A percentile compares a stretch with the other conserved stretches of the same genome.
phyloP scores from a whole-genome alignment of 2,329 filamentous ascomycete genomes.

The Furcasterigmium furcatum region DNA sequence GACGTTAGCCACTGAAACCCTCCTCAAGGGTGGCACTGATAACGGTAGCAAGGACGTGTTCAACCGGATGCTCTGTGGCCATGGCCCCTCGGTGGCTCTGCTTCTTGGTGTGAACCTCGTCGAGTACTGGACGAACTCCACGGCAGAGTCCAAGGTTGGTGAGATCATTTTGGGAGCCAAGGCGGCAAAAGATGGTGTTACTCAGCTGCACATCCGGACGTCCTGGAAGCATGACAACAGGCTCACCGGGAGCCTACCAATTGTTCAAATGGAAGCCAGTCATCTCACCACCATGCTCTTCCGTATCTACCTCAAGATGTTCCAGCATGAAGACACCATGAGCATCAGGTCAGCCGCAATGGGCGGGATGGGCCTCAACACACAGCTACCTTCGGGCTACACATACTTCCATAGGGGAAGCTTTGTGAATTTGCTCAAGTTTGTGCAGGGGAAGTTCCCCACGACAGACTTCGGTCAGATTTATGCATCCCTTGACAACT shows the following conservation, averaged over 20 bases:
- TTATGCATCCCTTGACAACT: conserved; percentile 22
- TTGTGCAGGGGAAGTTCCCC: conserved; percentile 25
- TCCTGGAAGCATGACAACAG: conserved; percentile 31
- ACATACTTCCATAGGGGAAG: conserved; percentile 32
- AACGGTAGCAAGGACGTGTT: conserved; percentile 25
- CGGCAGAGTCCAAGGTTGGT: conserved; percentile 32
- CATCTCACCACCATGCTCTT: conserved; percentile 35
- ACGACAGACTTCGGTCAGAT: conserved; percentile 28
- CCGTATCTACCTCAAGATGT: conserved; percentile 41
- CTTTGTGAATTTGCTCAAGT: conserved; percentile 33
- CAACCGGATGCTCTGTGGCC: conserved; percentile 39
- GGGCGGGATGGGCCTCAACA: conserved; percentile 4
- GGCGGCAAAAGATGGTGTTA: no score
- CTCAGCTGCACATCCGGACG: conserved; percentile 22
- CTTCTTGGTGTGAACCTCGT: conserved; percentile 47
- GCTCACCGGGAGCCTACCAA: conserved; percentile 18
- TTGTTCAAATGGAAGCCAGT: conserved; percentile 27
- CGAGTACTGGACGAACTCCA: conserved; percentile 49
- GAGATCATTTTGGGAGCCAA: conserved; percentile 34
- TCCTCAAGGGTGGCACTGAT: conserved; percentile 12
- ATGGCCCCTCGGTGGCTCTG: conserved; percentile 41
- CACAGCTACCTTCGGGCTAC: conserved; percentile 11
- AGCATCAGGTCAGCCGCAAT: conserved; percentile 6
- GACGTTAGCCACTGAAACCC: conserved; percentile 35
- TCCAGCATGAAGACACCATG: conserved; percentile 31